phyloP scores from a whole-genome alignment of 306 rosid genomes.

The Vachellia collinsii region DNA sequence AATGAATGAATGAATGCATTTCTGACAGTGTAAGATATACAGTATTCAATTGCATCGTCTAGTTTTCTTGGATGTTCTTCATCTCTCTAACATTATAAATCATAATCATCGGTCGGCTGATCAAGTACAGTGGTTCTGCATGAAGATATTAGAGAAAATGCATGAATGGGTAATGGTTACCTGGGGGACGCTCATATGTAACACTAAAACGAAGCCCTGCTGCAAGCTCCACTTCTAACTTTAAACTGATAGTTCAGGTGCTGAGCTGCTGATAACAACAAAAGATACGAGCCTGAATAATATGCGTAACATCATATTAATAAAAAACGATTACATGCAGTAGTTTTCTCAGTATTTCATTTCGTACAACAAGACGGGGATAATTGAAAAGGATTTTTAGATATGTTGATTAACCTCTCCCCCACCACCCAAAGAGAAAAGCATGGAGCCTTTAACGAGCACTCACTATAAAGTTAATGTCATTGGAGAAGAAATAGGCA shows the following conservation, averaged over 20 bases:
- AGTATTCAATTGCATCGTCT: no score
- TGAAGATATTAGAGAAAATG: not conserved
- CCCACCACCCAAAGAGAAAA: not conserved
- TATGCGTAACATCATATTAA: no score
- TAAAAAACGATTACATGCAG: not conserved
- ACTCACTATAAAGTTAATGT: constrained; percentile 8
- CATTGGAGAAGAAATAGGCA: constrained; percentile 43
- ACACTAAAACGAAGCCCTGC: not conserved
- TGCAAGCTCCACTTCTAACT: not conserved
- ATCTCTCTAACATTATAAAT: not conserved
- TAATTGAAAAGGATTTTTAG: not conserved
- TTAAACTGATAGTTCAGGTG: not conserved
- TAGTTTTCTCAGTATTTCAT: not conserved
- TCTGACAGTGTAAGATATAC: no score
- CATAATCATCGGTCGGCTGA: not conserved
- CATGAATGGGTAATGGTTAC: not conserved
- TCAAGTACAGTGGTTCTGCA: not conserved
- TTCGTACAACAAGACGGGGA: no score
- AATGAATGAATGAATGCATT: no score
- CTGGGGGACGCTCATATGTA: not conserved
- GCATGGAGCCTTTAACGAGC: not conserved
- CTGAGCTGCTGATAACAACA: not conserved
- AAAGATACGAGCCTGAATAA: not conserved
- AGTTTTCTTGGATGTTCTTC: not conserved
- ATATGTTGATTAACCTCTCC: not conserved